Conservation (phyloP, 495 filamentous ascomycete species). For the Daldinia decipiens region DNA sequence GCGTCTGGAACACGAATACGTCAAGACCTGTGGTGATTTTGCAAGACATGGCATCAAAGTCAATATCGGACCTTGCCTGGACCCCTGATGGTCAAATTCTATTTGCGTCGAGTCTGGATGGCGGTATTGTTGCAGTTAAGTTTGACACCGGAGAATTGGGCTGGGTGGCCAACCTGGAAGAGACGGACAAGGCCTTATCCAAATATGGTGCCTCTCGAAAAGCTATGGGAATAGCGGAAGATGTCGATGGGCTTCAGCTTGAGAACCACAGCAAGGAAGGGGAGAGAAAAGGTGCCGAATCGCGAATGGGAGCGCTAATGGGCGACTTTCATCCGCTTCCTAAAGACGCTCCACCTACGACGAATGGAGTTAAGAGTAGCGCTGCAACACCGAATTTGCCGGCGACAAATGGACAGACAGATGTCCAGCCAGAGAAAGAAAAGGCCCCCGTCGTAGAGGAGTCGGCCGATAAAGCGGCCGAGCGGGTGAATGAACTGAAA, state of each 20-base stretch:
- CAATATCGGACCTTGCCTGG: conserved; percentile 95
- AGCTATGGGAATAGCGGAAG: conserved; percentile 88
- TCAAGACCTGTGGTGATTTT: conserved; percentile 87
- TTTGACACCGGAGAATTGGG: conserved; percentile 62
- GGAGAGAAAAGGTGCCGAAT: conserved; percentile 87
- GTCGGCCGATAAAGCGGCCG: conserved; percentile 64
- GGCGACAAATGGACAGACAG: conserved; percentile 52
- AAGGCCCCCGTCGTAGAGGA: conserved; percentile 56
- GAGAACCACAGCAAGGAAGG: conserved; percentile 93
- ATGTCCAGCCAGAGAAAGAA: conserved; percentile 51
- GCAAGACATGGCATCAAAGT: conserved; percentile 87
- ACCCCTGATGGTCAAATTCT: conserved; percentile 88
- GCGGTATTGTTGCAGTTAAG: conserved; percentile 77
- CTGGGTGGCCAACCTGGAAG: conserved; percentile 70
- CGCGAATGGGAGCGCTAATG: conserved; percentile 97
- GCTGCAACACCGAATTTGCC: conserved; percentile 45
- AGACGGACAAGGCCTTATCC: conserved; percentile 90
- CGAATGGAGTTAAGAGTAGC: conserved; percentile 54
- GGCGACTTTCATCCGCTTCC: conserved; percentile 70
- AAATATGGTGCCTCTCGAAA: conserved; percentile 90
- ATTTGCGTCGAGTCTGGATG: conserved; percentile 87
- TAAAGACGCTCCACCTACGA: conserved; percentile 48
- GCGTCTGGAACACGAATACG: conserved; percentile 96
- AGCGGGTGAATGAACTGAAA: conserved; percentile 81
- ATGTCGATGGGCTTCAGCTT: conserved; percentile 82